Evolutionary conservation across 1,284 basidiomycete species (phyloP).

Genomic region (Apiotrichum porosum): DNA sequence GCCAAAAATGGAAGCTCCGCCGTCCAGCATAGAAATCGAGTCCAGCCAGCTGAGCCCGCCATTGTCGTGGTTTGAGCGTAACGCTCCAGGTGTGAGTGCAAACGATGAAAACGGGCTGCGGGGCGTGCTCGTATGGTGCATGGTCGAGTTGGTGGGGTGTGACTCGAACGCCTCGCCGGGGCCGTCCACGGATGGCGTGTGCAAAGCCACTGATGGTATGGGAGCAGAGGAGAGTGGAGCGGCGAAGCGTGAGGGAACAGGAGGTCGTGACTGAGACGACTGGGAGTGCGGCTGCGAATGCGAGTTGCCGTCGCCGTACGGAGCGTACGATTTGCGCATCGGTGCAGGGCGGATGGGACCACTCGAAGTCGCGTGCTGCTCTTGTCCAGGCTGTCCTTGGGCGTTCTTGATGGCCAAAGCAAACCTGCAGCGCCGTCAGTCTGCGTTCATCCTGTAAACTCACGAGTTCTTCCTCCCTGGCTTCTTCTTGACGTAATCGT

Average conservation of each 20-base stretch:
- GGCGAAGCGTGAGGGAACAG: too few species aligned
- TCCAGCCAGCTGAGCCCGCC: slow-evolving; percentile 24
- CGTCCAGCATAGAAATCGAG: slow-evolving; percentile 14
- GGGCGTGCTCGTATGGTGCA: neutral
- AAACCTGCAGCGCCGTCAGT: slow-evolving; percentile 9
- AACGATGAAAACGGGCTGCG: slow-evolving; percentile 18
- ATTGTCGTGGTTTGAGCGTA: slow-evolving; percentile 10
- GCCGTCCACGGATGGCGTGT: neutral
- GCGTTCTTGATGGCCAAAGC: slow-evolving; percentile 9
- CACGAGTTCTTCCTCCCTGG: slow-evolving; percentile 45
- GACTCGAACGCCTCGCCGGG: too few species aligned
- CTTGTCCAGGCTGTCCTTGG: neutral
- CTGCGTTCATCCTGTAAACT: too few species aligned
- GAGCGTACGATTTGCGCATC: slow-evolving; percentile 1
- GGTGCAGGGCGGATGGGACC: neutral
- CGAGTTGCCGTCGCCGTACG: slow-evolving; percentile 1
- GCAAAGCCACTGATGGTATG: too few species aligned
- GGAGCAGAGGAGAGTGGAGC: too few species aligned
- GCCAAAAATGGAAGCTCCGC: slow-evolving; percentile 5
- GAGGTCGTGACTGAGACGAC: too few species aligned
- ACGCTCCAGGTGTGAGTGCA: slow-evolving; percentile 14
- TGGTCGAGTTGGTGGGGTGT: neutral
- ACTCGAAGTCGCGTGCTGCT: neutral
- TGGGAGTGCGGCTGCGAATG: too few species aligned
- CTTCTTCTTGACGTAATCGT: slow-evolving; percentile 43